These are phyloP conservation scores for Cadophora sp. DNA, from an alignment of 2,329 filamentous ascomycete genomes.

Conservation along the genomic window DNA sequence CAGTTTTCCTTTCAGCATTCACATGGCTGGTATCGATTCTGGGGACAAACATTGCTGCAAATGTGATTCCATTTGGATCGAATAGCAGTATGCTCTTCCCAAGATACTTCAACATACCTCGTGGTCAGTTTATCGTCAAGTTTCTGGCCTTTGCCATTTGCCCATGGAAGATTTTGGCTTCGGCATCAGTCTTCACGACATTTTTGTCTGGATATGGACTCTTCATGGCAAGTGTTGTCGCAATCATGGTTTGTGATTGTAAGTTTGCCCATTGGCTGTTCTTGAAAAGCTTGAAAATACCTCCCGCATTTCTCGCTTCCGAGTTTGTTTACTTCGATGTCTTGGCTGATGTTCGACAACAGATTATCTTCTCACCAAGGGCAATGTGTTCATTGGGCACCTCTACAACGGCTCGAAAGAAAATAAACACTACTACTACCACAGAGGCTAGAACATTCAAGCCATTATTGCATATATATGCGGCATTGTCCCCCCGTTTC, in stretches of 20 bases:
- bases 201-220: too few relatives aligned
- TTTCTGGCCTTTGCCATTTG: conserved; percentile 50
- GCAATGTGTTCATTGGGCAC: conserved; percentile 46
- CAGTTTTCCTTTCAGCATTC: conserved; percentile 58
- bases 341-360: conserved; percentile 33
- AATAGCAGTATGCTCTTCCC: conserved; percentile 57
- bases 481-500: too few relatives aligned
- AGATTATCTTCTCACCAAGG: conserved; percentile 48
- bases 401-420: conserved; percentile 42
- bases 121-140: conserved; percentile 60
- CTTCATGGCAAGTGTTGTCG: conserved; percentile 39
- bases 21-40: conserved; percentile 61
- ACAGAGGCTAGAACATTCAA: too few relatives aligned
- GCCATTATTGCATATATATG: too few relatives aligned
- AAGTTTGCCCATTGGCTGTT: too few relatives aligned
- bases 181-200: too few relatives aligned
- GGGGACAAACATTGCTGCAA: conserved; percentile 63
- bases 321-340: neutral
- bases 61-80: conserved; percentile 46
- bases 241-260: conserved; percentile 46
- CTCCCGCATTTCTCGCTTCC: too few relatives aligned
- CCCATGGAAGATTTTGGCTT: too few relatives aligned
- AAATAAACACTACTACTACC: too few relatives aligned
- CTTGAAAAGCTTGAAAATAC: too few relatives aligned
- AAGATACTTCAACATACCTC: conserved; percentile 60